Conservation (phyloP, 305 asterid species). For the Rubia peregrina region DNA sequence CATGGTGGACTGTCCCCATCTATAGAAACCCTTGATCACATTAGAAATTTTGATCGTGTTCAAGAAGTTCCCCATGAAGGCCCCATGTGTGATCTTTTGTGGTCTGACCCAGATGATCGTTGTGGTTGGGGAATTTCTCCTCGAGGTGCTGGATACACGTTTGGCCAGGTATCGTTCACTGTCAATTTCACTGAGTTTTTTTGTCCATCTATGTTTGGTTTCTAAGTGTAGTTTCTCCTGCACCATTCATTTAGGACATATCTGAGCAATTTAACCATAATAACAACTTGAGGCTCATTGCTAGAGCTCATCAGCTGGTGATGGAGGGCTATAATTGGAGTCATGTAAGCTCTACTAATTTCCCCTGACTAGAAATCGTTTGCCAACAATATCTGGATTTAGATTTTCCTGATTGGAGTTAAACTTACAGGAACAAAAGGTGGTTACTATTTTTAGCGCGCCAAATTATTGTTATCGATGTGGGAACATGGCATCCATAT, state of each 20-base stretch:
- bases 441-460: slow-evolving; percentile 89
- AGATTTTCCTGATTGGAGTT: neutral
- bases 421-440: slow-evolving; percentile 80
- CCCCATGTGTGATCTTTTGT: slow-evolving; percentile 91
- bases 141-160: slow-evolving; percentile 96
- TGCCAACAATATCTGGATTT: neutral
- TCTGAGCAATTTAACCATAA: slow-evolving; percentile 94
- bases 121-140: slow-evolving; percentile 99
- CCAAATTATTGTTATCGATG: slow-evolving; percentile 97
- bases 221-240: slow-evolving; percentile 11
- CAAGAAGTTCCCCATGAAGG: slow-evolving; percentile 99
- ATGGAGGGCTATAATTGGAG: slow-evolving; percentile 99
- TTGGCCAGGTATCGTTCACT: slow-evolving; percentile 63
- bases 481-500: slow-evolving; percentile 98
- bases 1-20: slow-evolving; percentile 96
- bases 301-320: slow-evolving; percentile 95
- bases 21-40: slow-evolving; percentile 81
- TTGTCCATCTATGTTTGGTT: slow-evolving; percentile 8
- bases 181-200: slow-evolving; percentile 12
- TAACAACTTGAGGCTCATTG: slow-evolving; percentile 76
- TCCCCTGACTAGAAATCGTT: neutral
- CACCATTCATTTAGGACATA: slow-evolving; percentile 50
- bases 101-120: slow-evolving; percentile 99
- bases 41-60: slow-evolving; percentile 92
- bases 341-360: slow-evolving; percentile 47